Evolutionary conservation across 768 basidiomycete genomes (phyloP).

Genomic region (Xerocomus spinulosus): DNA sequence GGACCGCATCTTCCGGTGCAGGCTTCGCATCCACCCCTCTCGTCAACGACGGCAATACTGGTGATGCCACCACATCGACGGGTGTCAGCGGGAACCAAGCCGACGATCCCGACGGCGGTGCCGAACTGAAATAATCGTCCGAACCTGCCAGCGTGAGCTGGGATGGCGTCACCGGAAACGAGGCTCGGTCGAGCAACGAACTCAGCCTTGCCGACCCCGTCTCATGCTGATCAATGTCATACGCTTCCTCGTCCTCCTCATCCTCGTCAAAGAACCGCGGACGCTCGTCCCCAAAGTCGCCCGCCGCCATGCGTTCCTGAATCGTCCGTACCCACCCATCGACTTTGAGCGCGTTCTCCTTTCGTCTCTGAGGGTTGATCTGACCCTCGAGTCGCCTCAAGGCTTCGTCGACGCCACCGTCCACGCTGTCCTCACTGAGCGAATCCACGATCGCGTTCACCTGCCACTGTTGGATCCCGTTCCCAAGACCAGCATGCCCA

Average conservation of each 20-base stretch:
- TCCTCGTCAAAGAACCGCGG: conserved; percentile 52
- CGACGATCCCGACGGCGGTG: conserved; percentile 12
- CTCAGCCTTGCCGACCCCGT: conserved; percentile 22
- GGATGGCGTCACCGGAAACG: conserved; percentile 18
- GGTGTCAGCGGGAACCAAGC: conserved; percentile 14
- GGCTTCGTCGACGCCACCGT: conserved; percentile 80
- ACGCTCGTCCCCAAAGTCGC: conserved; percentile 60
- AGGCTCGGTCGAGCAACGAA: conserved; percentile 3
- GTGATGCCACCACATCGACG: conserved; percentile 3
- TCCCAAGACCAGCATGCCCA: conserved; percentile 36
- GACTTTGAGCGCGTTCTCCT: conserved; percentile 71
- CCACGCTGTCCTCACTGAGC: conserved; percentile 68
- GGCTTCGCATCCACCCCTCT: conserved; percentile 43
- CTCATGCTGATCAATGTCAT: conserved; percentile 30
- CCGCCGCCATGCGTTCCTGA: conserved; percentile 58
- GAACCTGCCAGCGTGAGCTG: conserved; percentile 15
- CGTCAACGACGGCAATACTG: conserved; percentile 26
- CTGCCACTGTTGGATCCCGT: conserved; percentile 73
- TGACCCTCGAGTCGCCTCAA: conserved; percentile 79
- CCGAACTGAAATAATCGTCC: conserved; percentile 25
- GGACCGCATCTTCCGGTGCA: conserved; percentile 57
- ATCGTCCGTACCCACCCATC: conserved; percentile 78
- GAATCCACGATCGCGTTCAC: conserved; percentile 73
- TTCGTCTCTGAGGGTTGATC: conserved; percentile 67
- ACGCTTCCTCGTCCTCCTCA: conserved; percentile 34